Conservation (phyloP, 352 stramenopile species). For the Globisporangium camurandrum region DNA sequence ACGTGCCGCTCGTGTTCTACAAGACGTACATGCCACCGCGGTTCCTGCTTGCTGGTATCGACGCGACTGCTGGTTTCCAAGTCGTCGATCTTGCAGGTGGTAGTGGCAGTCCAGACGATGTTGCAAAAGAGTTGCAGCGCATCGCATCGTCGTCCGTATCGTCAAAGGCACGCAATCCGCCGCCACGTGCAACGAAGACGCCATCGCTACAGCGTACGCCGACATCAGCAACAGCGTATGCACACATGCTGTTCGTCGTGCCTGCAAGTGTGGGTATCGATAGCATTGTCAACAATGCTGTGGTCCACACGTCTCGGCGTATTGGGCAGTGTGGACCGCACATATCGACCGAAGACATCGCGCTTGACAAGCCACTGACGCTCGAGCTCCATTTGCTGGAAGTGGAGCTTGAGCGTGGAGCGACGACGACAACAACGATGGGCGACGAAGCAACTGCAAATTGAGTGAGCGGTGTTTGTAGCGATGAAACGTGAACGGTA, state of each 20-base stretch:
- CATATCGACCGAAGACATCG: slow-evolving; percentile 51
- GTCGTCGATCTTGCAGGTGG: slow-evolving; percentile 47
- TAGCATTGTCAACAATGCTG: slow-evolving; percentile 10
- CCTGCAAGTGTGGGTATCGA: slow-evolving; percentile 35
- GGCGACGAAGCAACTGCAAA: too few relatives aligned
- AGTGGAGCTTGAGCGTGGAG: too few relatives aligned
- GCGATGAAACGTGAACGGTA: too few relatives aligned
- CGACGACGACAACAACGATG: too few relatives aligned
- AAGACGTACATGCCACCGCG: slow-evolving; percentile 80
- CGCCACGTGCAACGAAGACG: background rate
- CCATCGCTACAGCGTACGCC: background rate
- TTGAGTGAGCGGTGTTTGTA: too few relatives aligned
- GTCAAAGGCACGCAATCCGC: too few relatives aligned
- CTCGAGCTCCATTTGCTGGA: slow-evolving; percentile 34
- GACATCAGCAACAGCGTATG: background rate
- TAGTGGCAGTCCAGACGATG: slow-evolving; percentile 2
- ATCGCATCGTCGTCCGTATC: too few relatives aligned
- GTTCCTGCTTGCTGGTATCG: slow-evolving; percentile 43
- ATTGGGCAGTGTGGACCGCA: slow-evolving; percentile 47
- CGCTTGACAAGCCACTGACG: slow-evolving; percentile 28
- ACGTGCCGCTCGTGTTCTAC: slow-evolving; percentile 46
- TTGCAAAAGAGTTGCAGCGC: slow-evolving; percentile 8
- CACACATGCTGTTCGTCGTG: slow-evolving; percentile 25
- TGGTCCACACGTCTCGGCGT: slow-evolving; percentile 2
- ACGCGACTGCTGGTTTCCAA: slow-evolving; percentile 17